Evolutionary conservation across 495 filamentous ascomycete genomes (phyloP), one percentile per base, ranked within the genome.

Genomic region (Penicillium coffeae): DNA sequence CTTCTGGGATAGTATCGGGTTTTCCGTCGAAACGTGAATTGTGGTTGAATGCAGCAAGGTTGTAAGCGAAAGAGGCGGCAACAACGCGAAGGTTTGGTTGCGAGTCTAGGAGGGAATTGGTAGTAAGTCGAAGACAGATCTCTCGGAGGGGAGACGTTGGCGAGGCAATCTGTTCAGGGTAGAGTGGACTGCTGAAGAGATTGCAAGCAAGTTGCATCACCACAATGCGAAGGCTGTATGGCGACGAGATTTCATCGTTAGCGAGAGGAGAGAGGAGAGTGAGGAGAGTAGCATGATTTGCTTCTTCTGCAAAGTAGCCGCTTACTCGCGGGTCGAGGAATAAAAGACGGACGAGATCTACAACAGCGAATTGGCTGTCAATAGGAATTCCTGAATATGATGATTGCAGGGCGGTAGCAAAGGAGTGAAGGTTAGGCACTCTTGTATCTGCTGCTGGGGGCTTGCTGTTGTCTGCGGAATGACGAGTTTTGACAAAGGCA

Each of bases 291-390:
- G 63, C 57, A 50, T 86, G 83, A 27, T 71, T 64, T 20, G 67
- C 27, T 58, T 95, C 87, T 66, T 92, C 86, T 12, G 89, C 90
- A 51, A 89, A 90, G 67, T 82, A 93, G 48, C 87, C 84, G 56
- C 87, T 87, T n/a, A 95, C 73, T n/a, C 93, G 81, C 18, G 84
- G 74, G 55, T 98, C 92, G 5, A 86, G 73, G 37, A 94, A 79
- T 8, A 86, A 79, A 45, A 86, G 76, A 8, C 93, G 80, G 44
- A 93, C 72, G 15, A 98, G 78, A 56, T 96, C 93, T 32, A 94
- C 76, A 2, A 90, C 68, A 3, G 92, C 81, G 60, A 96, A 98
- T 67, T 71, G 50, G 81, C 83, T 37, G 59, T 66, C 70, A 3
- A 33, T 48, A 1, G 71, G 63, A 15, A 73, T 59, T 1, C 55